A percentile compares a stretch with the other conserved stretches of the same genome.
phyloP scores from a whole-genome alignment of 257 asterid species.

The Mitragyna speciosa region DNA sequence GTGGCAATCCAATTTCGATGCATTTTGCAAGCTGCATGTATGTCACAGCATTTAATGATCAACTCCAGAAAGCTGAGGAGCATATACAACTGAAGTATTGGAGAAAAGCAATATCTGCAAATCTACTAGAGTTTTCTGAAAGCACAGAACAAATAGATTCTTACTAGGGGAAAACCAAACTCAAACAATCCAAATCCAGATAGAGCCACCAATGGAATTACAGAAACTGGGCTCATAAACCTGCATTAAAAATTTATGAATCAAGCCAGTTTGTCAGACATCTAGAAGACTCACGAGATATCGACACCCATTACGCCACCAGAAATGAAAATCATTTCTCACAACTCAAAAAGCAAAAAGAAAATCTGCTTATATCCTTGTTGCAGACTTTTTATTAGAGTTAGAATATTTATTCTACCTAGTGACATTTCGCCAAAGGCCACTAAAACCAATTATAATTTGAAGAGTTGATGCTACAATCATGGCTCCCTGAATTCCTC shows the following conservation, averaged over 20 bases:
- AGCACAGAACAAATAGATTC: conserved; percentile 7
- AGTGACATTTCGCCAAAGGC: conserved; percentile 82
- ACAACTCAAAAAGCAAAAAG: background rate
- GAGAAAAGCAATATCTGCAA: background rate
- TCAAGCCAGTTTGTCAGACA: background rate
- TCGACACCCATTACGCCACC: background rate
- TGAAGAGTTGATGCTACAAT: conserved; percentile 91
- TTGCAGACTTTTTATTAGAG: background rate
- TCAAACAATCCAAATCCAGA: conserved; percentile 91
- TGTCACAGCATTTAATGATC: conserved; percentile 12
- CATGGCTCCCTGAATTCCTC: conserved; percentile 87
- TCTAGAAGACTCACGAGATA: background rate
- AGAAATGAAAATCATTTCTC: background rate
- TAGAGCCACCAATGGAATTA: conserved; percentile 79
- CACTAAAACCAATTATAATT: conserved; percentile 86
- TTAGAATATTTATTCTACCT: conserved; percentile 38
- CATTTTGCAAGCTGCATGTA: conserved; percentile 70
- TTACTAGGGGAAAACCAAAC: conserved; percentile 91
- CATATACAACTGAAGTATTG: background rate
- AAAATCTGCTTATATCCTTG: background rate
- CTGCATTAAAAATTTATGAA: conserved; percentile 30
- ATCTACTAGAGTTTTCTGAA: background rate
- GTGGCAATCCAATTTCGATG: conserved; percentile 89
- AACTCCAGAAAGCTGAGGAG: background rate
- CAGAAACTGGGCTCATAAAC: conserved; percentile 76